These are phyloP conservation scores for Stenocarpella maydis DNA, from an alignment of 2,329 filamentous ascomycete genomes.

Conservation along the genomic window DNA sequence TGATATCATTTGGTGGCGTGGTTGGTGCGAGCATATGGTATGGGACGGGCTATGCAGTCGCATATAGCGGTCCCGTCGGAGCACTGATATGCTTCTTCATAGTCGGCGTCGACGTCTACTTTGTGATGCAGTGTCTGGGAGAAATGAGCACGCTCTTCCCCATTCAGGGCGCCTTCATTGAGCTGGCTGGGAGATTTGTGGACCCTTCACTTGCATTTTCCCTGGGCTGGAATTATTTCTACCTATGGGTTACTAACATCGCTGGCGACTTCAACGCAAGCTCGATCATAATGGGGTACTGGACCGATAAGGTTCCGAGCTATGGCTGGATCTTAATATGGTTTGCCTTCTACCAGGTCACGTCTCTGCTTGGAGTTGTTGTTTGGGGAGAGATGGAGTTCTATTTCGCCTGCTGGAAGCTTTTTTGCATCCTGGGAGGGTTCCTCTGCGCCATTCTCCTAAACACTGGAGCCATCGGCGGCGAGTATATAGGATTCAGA, in stretches of 20 bases:
- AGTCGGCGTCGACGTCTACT: slow-evolving; percentile 44
- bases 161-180: slow-evolving; percentile 60
- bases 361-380: slow-evolving; percentile 47
- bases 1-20: slow-evolving; percentile 41
- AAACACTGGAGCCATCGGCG: slow-evolving; percentile 47
- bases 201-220: slow-evolving; percentile 57
- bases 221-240: slow-evolving; percentile 60
- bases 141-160: slow-evolving; percentile 64
- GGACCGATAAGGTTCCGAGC: slow-evolving; percentile 52
- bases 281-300: slow-evolving; percentile 53
- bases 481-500: slow-evolving; percentile 46
- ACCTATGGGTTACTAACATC: slow-evolving; percentile 54
- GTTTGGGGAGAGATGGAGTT: slow-evolving; percentile 46
- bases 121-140: slow-evolving; percentile 61
- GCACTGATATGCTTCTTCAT: slow-evolving; percentile 45
- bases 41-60: slow-evolving; percentile 43
- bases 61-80: slow-evolving; percentile 44
- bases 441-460: slow-evolving; percentile 46
- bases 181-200: slow-evolving; percentile 59
- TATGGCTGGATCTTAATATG: slow-evolving; percentile 57
- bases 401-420: slow-evolving; percentile 45
- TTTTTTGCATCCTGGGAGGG: slow-evolving; percentile 44
- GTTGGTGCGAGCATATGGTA: slow-evolving; percentile 37
- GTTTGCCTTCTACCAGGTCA: slow-evolving; percentile 51
- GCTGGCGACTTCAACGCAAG: slow-evolving; percentile 55